Base-by-base conservation (phyloP, 371 early-diverging fungal species). In the Rhizopus delemar region DNA sequence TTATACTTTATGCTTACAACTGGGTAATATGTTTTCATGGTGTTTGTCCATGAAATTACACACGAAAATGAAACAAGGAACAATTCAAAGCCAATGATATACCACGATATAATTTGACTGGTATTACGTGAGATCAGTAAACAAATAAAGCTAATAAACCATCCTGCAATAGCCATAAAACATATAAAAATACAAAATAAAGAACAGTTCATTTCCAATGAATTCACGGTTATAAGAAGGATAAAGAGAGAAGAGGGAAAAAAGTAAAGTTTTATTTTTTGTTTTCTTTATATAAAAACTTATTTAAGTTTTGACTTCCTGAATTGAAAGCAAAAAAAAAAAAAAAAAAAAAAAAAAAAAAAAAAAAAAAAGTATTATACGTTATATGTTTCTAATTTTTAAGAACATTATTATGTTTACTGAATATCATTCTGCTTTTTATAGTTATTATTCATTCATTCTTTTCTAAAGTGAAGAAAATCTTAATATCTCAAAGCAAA, bases 61-160 rank as follows among this genome's bases (percentile, higher is more conserved):
- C 62, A 71, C 6, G 66, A 67, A 28, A 68, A 46, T 3, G 60
- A 43, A 8, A 78, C 48, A 0, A 73, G 36, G 7, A 58, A 48
- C 7, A 73, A 57, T 12, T 78, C 63, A 46, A 60, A 74, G 1
- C 60, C 53, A 15, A 65, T 57, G 41, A 69, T 59, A 69, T 75
- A 78, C 78, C 78, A 78, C 15, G 75, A 75, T 15, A 68, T 33
- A 1, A 62, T 31, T 15, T 54, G 53, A 45, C 59, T 59, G 41
- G 46, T 51, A 22, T 54, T 12, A 29, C 48, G 61, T 5, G 75
- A 62, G n/a, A 63, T 57, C 57, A 75, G 75, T 36, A 78, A 60
- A 34, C 75, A 73, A 31, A 62, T 53, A 63, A 78, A 75, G n/a
- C 70, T 55, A 41, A 73, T 48, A 3, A 71, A 34, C 78, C 78